A percentile compares a stretch with the other conserved stretches of the same genome.
Conservation (phyloP, 2,329 filamentous ascomycete genomes). For the Cordyceps tenuipes region DNA sequence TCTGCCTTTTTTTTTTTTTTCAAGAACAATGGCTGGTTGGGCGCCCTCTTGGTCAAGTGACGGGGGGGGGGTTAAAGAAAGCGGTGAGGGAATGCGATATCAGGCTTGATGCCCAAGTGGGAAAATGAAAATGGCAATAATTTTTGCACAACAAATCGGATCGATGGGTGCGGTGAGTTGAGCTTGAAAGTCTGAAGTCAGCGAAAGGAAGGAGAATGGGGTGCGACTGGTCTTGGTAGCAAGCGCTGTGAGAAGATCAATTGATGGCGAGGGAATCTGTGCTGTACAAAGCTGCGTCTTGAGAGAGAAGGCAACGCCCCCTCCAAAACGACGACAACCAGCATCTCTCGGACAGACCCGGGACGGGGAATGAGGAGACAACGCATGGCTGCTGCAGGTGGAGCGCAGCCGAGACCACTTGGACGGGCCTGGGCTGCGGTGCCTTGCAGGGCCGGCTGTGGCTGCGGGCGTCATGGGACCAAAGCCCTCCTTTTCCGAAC, state of each 20-base stretch:
- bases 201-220: too few relatives aligned
- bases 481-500: neutral
- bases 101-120: constrained; percentile 1
- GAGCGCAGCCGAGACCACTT: neutral
- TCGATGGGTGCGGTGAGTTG: neutral
- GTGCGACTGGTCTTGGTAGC: neutral
- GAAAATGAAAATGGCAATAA: neutral
- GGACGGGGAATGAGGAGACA: neutral
- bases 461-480: constrained; percentile 4
- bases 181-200: too few relatives aligned
- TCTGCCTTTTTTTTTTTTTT: neutral
- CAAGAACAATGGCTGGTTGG: neutral
- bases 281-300: neutral
- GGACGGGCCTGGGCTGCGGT: neutral
- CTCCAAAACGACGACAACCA: neutral
- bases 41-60: neutral
- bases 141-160: neutral
- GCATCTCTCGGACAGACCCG: constrained; percentile 11
- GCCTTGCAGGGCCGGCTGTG: neutral
- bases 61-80: neutral
- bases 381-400: neutral
- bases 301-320: neutral
- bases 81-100: neutral
- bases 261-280: neutral
- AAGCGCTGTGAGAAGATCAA: neutral